A percentile compares a stretch with the other conserved stretches of the same genome.
These are phyloP conservation scores for Cicer cuneatum DNA, from an alignment of 306 rosid genomes.

Conservation along the genomic window DNA sequence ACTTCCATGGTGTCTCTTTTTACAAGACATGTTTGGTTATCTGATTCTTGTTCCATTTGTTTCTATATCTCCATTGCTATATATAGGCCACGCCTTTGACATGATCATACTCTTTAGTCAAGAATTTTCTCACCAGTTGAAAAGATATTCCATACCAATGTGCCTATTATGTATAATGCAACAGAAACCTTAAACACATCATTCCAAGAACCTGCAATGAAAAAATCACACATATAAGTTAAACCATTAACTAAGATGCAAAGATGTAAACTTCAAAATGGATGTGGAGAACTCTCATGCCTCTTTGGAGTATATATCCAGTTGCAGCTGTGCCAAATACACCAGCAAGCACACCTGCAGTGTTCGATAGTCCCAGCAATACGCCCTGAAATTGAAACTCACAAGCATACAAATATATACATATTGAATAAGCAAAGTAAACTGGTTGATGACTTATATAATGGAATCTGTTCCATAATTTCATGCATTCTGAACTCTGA, in stretches of 20 bases:
- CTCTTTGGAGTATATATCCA: conserved; percentile 88
- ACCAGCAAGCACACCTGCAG: conserved; percentile 97
- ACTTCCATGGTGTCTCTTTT: conserved; percentile 40
- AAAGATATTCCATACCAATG: conserved; percentile 82
- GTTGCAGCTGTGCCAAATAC: conserved; percentile 96
- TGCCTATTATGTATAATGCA: conserved; percentile 73
- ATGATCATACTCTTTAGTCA: conserved; percentile 52
- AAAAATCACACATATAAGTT: conserved; percentile 4
- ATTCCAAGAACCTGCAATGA: conserved; percentile 34
- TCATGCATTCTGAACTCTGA: not conserved
- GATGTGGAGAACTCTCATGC: conserved; percentile 40
- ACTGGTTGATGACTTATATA: not conserved
- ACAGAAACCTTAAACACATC: conserved; percentile 56
- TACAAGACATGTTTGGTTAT: conserved; percentile 17
- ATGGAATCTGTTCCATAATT: not conserved
- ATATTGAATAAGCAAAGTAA: not conserved
- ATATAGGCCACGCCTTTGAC: conserved; percentile 28
- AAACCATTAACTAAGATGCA: conserved; percentile 55
- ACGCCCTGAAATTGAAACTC: conserved; percentile 70
- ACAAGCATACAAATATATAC: conserved; percentile 24
- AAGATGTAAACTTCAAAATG: conserved; percentile 1
- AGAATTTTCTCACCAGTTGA: conserved; percentile 88
- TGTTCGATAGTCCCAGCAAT: conserved; percentile 83
- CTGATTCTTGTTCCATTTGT: not conserved
- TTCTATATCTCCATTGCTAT: not conserved